Evolutionary conservation across 257 asterid genomes (phyloP), one percentile per base, ranked within the genome.

Genomic region (Primulina eburnea): DNA sequence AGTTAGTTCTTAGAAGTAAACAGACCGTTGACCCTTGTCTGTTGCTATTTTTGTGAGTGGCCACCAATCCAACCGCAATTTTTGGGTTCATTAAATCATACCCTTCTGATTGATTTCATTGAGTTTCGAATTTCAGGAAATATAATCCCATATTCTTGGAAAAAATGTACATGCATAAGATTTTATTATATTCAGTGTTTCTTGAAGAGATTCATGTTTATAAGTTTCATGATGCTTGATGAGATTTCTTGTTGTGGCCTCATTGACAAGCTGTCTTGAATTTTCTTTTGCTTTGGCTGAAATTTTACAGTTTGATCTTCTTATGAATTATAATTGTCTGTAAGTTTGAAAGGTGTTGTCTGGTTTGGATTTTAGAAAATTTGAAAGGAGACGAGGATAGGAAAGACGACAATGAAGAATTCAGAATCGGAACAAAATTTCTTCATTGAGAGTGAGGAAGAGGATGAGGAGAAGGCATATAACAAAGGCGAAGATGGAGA

Each of bases 361-460:
- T 40, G 64, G 76, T 37, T 79, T 78, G 75, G 66, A 69, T 57
- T 65, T 75, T 67, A 63, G 65, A 72, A 65, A 80, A 12, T 55
- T 76, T 55, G 73, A 62, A 33, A 70, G 47, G 80, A 73, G 69
- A 68, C 16, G 63, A 53, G 61, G 61, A 71, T 62, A 47, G 70
- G 37, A 56, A 24, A 21, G 59, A 0, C 21, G 73, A 75, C 50
- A 47, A 92, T 93, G 99, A 87, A 86, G 87, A 86, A 85, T 53
- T 90, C 92, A 4, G 85, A 80, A 1, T 93, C 99, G 0, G 97
- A 90, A 2, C 88, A 80, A 76, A 85, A 95, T 71, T 87, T 93
- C 74, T 89, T 84, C 84, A 84, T 90, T 32, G 99, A 93, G 21
- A 89, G 94, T 57, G 96, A 87, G 34, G 97, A 87, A 20, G 98